These are phyloP conservation scores for Raddia guianensis DNA, from an alignment of 176 grass and related monocot genomes.

Conservation along the genomic window DNA sequence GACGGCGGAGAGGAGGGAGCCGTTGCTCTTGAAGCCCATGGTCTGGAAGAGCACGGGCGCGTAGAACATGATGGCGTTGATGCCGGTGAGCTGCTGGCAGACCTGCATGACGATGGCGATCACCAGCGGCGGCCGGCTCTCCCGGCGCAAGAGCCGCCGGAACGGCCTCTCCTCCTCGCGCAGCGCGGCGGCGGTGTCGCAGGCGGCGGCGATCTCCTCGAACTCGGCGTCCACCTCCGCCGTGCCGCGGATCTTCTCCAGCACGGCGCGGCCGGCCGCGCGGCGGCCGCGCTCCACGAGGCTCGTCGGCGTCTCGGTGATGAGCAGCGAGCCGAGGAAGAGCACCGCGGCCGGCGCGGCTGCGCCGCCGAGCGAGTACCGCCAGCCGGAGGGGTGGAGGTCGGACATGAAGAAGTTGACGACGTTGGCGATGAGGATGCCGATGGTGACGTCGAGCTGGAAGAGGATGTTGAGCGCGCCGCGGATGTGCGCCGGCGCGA, in stretches of 20 bases:
- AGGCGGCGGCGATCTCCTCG: conserved; percentile 49
- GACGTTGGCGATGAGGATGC: conserved; percentile 67
- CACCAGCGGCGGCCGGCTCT: conserved; percentile 63
- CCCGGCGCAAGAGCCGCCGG: conserved; percentile 34
- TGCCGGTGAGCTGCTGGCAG: conserved; percentile 80
- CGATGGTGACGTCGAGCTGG: conserved; percentile 71
- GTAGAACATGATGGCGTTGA: conserved; percentile 86
- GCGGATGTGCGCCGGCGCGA: conserved; percentile 59
- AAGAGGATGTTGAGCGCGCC: conserved; percentile 81
- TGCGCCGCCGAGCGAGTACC: conserved; percentile 55
- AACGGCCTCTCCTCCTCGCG: conserved; percentile 45
- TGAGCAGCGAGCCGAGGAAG: conserved; percentile 49
- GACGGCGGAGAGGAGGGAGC: conserved; percentile 53
- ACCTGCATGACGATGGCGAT: conserved; percentile 67
- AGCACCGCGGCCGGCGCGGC: conserved; percentile 41
- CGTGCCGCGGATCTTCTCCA: conserved; percentile 60
- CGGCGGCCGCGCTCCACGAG: conserved; percentile 52
- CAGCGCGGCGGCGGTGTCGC: conserved; percentile 31
- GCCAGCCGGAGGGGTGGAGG: conserved; percentile 58
- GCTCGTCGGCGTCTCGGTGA: conserved; percentile 72
- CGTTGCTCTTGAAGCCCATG: conserved; percentile 54
- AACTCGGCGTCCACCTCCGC: conserved; percentile 46
- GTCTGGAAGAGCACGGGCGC: conserved; percentile 76
- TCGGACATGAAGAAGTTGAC: conserved; percentile 56
- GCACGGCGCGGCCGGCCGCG: conserved; percentile 17